A percentile compares a stretch with the other conserved stretches of the same genome.
Conservation (phyloP, 352 stramenopile genomes). For the Globisporangium parvum region DNA sequence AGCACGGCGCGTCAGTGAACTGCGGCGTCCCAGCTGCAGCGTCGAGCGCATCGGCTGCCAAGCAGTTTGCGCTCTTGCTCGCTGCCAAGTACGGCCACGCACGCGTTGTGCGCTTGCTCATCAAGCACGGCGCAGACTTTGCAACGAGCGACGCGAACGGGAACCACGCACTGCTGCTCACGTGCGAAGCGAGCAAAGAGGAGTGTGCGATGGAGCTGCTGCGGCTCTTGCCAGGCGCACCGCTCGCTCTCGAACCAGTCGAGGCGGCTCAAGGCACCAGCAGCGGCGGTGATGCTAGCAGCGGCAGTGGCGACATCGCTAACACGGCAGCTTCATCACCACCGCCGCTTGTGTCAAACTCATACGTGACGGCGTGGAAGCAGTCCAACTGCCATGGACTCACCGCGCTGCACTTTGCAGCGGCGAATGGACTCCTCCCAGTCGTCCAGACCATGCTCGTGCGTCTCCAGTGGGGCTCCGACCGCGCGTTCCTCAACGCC, state of each 20-base stretch:
- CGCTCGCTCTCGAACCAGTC: neutral
- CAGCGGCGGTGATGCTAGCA: neutral
- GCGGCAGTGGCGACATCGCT: conserved; percentile 1
- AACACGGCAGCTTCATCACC: neutral
- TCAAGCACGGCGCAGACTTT: conserved; percentile 39
- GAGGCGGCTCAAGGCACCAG: neutral
- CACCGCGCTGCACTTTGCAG: conserved; percentile 57
- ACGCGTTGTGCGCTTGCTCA: conserved; percentile 70
- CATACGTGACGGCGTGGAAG: conserved; percentile 28
- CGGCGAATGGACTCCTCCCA: conserved; percentile 29
- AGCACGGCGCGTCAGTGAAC: conserved; percentile 23
- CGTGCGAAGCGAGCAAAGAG: conserved; percentile 46
- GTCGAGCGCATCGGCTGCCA: conserved; percentile 8
- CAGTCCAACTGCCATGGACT: conserved; percentile 42
- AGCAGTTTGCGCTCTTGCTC: conserved; percentile 77
- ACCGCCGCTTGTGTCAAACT: neutral
- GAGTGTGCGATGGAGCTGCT: conserved; percentile 46
- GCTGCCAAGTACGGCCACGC: conserved; percentile 90
- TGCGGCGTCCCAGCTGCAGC: conserved; percentile 10
- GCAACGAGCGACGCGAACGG: conserved; percentile 31
- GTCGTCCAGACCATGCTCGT: conserved; percentile 31
- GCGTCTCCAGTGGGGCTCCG: conserved; percentile 23
- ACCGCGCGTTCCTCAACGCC: conserved; percentile 36
- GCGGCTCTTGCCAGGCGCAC: conserved; percentile 1
- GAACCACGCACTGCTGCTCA: conserved; percentile 47